A percentile compares a stretch with the other conserved stretches of the same genome.
phyloP scores from a whole-genome alignment of 129 eudicot genomes.

The Mikania micrantha region DNA sequence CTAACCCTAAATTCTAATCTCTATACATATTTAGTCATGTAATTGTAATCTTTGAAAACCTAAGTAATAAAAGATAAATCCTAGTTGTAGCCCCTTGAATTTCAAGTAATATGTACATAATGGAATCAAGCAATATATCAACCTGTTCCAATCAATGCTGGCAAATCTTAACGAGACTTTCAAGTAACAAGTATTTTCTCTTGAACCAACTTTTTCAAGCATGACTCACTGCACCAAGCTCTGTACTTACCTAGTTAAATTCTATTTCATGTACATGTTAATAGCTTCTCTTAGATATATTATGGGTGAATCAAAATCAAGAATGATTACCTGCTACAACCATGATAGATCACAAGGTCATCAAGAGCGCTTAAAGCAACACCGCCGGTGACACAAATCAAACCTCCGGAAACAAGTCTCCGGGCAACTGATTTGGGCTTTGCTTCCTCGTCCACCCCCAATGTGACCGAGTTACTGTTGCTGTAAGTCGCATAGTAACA shows the following conservation, averaged over 20 bases:
- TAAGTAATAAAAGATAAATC: too few species aligned
- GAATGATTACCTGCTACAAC: constrained; percentile 72
- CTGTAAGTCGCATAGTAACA: neutral
- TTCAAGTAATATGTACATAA: too few species aligned
- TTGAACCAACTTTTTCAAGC: neutral
- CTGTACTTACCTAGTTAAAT: neutral
- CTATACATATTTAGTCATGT: too few species aligned
- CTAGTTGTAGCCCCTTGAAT: too few species aligned
- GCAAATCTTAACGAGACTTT: neutral
- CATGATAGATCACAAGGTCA: constrained; percentile 72
- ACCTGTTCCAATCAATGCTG: neutral
- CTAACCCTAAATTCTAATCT: too few species aligned
- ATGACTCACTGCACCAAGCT: neutral
- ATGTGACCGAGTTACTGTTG: constrained; percentile 25
- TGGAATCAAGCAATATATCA: neutral
- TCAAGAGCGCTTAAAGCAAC: constrained; percentile 92
- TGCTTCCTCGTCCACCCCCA: constrained; percentile 34
- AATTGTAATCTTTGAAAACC: too few species aligned
- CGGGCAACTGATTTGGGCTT: constrained; percentile 58
- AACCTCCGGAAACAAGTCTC: constrained; percentile 59
- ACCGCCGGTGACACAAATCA: constrained; percentile 87
- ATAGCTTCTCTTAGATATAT: neutral
- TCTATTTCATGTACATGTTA: neutral
- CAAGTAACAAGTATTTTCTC: neutral
- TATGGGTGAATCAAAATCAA: neutral